Evolutionary conservation across 768 basidiomycete genomes (phyloP).

Genomic region (Calocera cornea): DNA sequence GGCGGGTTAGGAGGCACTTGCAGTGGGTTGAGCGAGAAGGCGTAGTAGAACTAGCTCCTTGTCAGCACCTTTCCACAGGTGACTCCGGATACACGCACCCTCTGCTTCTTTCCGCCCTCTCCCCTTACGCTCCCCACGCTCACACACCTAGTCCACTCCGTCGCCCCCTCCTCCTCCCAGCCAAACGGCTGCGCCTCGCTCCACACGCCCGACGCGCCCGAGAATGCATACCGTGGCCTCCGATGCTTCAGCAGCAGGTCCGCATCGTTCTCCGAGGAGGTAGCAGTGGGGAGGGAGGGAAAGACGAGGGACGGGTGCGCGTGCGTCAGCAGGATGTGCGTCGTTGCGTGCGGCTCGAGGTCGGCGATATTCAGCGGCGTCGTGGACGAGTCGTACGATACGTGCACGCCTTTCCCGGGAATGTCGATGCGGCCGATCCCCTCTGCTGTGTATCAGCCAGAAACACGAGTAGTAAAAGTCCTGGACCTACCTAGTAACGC

Average conservation of each 20-base stretch:
- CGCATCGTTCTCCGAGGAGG: slow-evolving; percentile 35
- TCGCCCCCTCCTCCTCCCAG: slow-evolving; percentile 57
- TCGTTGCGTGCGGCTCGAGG: background rate
- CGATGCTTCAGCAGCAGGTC: slow-evolving; percentile 50
- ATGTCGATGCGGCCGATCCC: slow-evolving; percentile 31
- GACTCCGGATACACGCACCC: slow-evolving; percentile 39
- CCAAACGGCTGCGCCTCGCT: slow-evolving; percentile 92
- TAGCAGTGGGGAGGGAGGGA: slow-evolving; percentile 34
- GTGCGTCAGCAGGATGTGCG: slow-evolving; percentile 64
- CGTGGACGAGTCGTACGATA: slow-evolving; percentile 52
- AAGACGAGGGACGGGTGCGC: slow-evolving; percentile 44
- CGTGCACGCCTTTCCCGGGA: slow-evolving; percentile 28
- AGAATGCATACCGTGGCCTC: slow-evolving; percentile 84
- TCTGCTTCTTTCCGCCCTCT: slow-evolving; percentile 56
- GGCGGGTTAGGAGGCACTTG: slow-evolving; percentile 5
- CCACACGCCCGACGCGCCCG: slow-evolving; percentile 57
- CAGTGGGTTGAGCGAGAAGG: slow-evolving; percentile 67
- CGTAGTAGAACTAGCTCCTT: slow-evolving; percentile 80
- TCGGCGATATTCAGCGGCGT: slow-evolving; percentile 47
- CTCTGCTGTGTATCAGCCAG: background rate
- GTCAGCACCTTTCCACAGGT: background rate
- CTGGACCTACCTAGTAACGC: slow-evolving; percentile 63
- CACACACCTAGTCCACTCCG: slow-evolving; percentile 62
- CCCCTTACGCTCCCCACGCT: slow-evolving; percentile 81
- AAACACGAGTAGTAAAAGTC: background rate